phyloP scores from a whole-genome alignment of 495 filamentous ascomycete genomes.

The Aspergillus biplanus region DNA sequence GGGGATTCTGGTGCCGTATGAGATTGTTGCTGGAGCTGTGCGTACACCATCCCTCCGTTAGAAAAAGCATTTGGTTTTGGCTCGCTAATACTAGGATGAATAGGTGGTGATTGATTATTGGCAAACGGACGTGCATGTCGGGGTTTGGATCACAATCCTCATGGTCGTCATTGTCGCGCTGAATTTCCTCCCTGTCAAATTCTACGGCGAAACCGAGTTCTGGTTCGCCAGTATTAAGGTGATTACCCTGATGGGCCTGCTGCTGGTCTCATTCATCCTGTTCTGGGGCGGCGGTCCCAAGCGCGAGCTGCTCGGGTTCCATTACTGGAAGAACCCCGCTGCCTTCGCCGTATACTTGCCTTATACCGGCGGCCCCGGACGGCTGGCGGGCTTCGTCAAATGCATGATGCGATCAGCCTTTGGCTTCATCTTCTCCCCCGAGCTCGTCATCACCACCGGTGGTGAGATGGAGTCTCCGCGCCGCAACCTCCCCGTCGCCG shows the following conservation, averaged over 20 bases:
- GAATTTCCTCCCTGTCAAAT: conserved; percentile 60
- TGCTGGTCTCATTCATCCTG: conserved; percentile 65
- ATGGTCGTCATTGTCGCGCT: conserved; percentile 23
- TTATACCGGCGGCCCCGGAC: conserved; percentile 25
- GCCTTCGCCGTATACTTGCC: conserved; percentile 52
- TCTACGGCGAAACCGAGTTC: conserved; percentile 65
- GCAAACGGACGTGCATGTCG: conserved; percentile 41
- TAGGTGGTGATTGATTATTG: conserved; percentile 65
- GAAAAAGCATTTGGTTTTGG: too few species aligned
- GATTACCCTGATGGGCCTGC: conserved; percentile 66
- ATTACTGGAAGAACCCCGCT: conserved; percentile 68
- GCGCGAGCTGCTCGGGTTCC: conserved; percentile 65
- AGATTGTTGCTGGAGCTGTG: neutral
- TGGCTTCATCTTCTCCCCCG: conserved; percentile 51
- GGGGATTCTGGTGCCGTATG: conserved; percentile 9
- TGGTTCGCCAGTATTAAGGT: conserved; percentile 57
- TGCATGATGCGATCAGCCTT: conserved; percentile 55
- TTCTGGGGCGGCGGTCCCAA: conserved; percentile 63
- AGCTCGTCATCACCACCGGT: conserved; percentile 48
- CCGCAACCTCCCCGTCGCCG: conserved; percentile 70
- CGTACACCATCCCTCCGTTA: too few species aligned
- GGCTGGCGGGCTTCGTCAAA: conserved; percentile 28
- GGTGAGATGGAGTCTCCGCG: conserved; percentile 70
- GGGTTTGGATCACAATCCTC: conserved; percentile 40
- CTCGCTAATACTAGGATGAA: too few species aligned